These are phyloP conservation scores for Aciculosporium take DNA, from an alignment of 2,329 filamentous ascomycete species.

Conservation along the genomic window DNA sequence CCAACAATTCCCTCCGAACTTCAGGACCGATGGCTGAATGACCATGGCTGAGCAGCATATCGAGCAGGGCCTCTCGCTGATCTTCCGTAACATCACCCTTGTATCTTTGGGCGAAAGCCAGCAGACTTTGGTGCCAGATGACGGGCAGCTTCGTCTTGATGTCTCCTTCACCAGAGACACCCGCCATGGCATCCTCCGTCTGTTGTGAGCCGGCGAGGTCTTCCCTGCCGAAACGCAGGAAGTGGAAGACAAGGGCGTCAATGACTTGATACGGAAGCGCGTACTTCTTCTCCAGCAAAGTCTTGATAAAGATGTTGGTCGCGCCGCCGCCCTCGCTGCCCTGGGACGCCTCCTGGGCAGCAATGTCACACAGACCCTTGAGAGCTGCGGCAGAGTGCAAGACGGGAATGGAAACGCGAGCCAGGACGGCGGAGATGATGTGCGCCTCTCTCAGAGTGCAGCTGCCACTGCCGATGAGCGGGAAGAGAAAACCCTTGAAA, in stretches of 20 bases:
- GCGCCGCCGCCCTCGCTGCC: slow-evolving; percentile 78
- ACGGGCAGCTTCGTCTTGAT: slow-evolving; percentile 61
- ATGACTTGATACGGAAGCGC: slow-evolving; percentile 90
- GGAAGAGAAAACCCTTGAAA: slow-evolving; percentile 93
- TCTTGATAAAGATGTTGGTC: slow-evolving; percentile 89
- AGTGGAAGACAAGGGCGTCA: slow-evolving; percentile 91
- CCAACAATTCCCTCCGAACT: slow-evolving; percentile 74
- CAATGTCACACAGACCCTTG: slow-evolving; percentile 85
- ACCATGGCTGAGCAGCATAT: slow-evolving; percentile 70
- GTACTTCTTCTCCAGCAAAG: slow-evolving; percentile 91
- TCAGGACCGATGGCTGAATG: slow-evolving; percentile 85
- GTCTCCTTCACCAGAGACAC: slow-evolving; percentile 29
- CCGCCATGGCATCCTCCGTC: slow-evolving; percentile 37
- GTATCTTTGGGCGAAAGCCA: slow-evolving; percentile 89
- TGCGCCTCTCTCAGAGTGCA: slow-evolving; percentile 86
- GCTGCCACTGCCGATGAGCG: slow-evolving; percentile 69
- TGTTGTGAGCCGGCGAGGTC: slow-evolving; percentile 45
- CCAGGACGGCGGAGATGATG: slow-evolving; percentile 77
- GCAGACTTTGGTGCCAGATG: slow-evolving; percentile 86
- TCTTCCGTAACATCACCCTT: slow-evolving; percentile 94
- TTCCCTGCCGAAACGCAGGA: slow-evolving; percentile 69
- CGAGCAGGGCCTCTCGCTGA: slow-evolving; percentile 78
- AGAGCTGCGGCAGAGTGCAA: slow-evolving; percentile 85
- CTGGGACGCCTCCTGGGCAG: slow-evolving; percentile 72
- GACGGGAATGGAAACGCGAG: slow-evolving; percentile 74